Base-by-base conservation (phyloP, 2,329 filamentous ascomycete genomes). In the Pezizomycotina sp. region DNA sequence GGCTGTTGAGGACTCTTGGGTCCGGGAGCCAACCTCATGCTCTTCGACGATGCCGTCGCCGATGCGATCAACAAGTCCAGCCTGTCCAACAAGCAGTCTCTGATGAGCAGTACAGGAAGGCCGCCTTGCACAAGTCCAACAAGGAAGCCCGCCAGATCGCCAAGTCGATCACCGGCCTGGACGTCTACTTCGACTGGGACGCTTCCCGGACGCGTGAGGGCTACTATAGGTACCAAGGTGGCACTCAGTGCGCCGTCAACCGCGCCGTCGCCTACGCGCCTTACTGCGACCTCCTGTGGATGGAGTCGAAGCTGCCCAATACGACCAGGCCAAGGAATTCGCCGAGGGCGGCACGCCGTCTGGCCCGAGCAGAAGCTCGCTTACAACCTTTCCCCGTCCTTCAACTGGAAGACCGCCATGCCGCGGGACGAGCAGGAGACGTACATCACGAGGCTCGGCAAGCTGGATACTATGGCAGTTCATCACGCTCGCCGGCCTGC, bases 401-500 rank as follows among this genome's bases (percentile, higher is more conserved):
- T 98, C 77, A 98, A 98, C 72, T 98, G 89, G 89, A 95, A 95
- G 67, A 69, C 83, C 40, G 89, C 86, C 52, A 52, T 52, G 49
- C 69, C 81, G 27, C 73, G 78, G 48, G 67, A 69, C 34, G 86
- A 95, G 58, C 89, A 98, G 63, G 82, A 92, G 64, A 98, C 89
- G 13, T 98, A 95, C 64, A 98, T 98, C 64, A 66, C 74, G 46
- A 80, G 89, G 26, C 77, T 98, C 25, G 83, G 75, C 43, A 55
- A 64, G 46, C 71, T 98, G 31, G 89, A 46, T 98, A 98, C 71
- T 82, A 71, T 98, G 89, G 89, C 89, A 98, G 61, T 98, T 98
- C 68, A 98, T 98, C 65, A 98, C 89, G n/a, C 72, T 98, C 29
- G 89, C 86, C 4, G 89, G 89, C 50, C 69, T 98, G 55, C 89